These are phyloP conservation scores for Quercus engelmannii DNA, from an alignment of 306 rosid genomes.

Conservation along the genomic window DNA sequence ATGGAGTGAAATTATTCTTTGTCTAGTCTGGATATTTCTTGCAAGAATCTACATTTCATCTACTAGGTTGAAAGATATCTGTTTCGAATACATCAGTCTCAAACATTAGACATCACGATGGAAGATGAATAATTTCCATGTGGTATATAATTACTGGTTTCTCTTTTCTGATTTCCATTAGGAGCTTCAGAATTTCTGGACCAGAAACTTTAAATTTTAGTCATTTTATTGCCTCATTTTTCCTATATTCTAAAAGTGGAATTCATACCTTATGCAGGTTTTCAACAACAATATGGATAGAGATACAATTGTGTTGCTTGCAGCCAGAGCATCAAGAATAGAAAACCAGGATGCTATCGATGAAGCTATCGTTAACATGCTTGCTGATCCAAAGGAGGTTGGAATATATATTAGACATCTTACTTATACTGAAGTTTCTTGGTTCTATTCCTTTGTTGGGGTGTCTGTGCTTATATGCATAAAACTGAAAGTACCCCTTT, in stretches of 20 bases:
- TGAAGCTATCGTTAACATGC: slow-evolving; percentile 73
- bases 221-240: neutral
- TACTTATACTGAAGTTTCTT: slow-evolving; percentile 3
- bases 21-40: neutral
- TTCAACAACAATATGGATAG: slow-evolving; percentile 64
- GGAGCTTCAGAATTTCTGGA: slow-evolving; percentile 4
- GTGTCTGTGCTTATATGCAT: slow-evolving; percentile 13
- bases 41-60: neutral
- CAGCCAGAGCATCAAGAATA: slow-evolving; percentile 83
- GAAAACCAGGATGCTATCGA: slow-evolving; percentile 92
- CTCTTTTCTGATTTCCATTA: neutral
- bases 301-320: slow-evolving; percentile 60
- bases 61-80: neutral
- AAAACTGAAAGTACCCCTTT: neutral
- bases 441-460: slow-evolving; percentile 8
- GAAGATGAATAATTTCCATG: neutral
- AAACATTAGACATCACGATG: neutral
- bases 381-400: slow-evolving; percentile 88
- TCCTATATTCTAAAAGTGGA: slow-evolving; percentile 2
- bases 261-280: slow-evolving; percentile 44
- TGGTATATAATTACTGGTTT: neutral
- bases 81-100: neutral
- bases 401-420: neutral
- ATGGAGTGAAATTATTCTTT: neutral
- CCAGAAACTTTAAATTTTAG: neutral